Conservation (phyloP, 495 filamentous ascomycete genomes). For the Penicilliopsis zonata region DNA sequence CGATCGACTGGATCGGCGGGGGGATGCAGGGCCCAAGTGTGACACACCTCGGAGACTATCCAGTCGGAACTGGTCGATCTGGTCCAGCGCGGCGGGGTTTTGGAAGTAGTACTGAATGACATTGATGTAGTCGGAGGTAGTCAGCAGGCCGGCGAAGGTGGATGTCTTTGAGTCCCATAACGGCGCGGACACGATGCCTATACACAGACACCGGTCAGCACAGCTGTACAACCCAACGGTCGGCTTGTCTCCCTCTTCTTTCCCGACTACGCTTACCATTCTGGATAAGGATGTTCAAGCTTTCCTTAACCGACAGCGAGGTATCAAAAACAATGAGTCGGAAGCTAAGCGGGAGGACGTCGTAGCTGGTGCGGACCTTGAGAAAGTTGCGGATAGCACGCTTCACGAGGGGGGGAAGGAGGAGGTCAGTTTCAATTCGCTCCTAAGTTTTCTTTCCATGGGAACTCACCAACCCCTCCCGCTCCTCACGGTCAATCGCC, state of each 20-base stretch:
- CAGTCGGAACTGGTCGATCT: slow-evolving; percentile 89
- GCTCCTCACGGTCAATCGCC: slow-evolving; percentile 80
- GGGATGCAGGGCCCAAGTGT: not conserved
- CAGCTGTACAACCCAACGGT: too few relatives aligned
- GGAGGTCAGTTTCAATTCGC: too few relatives aligned
- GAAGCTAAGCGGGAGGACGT: slow-evolving; percentile 96
- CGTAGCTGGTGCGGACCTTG: slow-evolving; percentile 92
- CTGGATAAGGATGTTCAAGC: slow-evolving; percentile 89
- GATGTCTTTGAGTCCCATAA: slow-evolving; percentile 95
- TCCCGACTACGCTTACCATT: slow-evolving; percentile 77
- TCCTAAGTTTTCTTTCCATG: too few relatives aligned
- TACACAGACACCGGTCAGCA: slow-evolving; percentile 9
- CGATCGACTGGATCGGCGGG: too few relatives aligned
- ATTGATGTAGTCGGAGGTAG: slow-evolving; percentile 94
- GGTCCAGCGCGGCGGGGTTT: slow-evolving; percentile 76
- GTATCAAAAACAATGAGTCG: slow-evolving; percentile 94
- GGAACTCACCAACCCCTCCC: slow-evolving; percentile 81
- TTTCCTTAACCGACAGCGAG: slow-evolving; percentile 90
- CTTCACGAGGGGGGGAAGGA: too few relatives aligned
- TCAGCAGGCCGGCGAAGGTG: slow-evolving; percentile 87
- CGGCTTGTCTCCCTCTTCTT: too few relatives aligned
- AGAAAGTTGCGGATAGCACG: slow-evolving; percentile 89
- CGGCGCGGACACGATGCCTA: slow-evolving; percentile 95
- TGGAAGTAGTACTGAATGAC: slow-evolving; percentile 99
- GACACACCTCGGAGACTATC: slow-evolving; percentile 75